Base-by-base conservation (phyloP, 306 rosid species). In the Fragaria nilgerrensis region DNA sequence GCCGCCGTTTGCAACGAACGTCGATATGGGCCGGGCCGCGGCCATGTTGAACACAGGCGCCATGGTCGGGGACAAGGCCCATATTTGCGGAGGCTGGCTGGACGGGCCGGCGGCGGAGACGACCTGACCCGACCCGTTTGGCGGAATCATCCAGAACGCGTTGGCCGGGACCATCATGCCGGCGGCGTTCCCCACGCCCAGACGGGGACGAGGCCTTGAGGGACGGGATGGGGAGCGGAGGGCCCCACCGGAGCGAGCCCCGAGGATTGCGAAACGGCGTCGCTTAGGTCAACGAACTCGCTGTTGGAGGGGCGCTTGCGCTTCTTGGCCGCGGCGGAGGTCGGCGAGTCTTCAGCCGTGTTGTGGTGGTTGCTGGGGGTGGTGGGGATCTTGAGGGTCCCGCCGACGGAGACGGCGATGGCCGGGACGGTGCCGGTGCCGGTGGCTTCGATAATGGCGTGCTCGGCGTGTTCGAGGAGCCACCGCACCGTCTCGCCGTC, bases 91-190 rank as follows among this genome's bases (percentile, higher is more conserved):
- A 2, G 70, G 82, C 6, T 83, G 90, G 34, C 62, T 75, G 0
- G 80, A 36, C 12, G 86, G 63, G 15, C 65, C 85, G 0, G 55
- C 6, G 2, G 55, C 22, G 4, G 69, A 32, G 43, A 64, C 45
- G 4, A 74, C 20, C 70, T 68, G 34, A 70, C 78, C 0, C 49
- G 75, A 13, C 59, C 69, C 1, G 84, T 25, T 67, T 10, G 76
- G 85, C 0, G 87, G 90, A 17, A 90, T 84, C 93, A 90, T 90
- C 96, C 96, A 90, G 78, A 90, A 82, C 2, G 93, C 77, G 67
- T 85, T 90, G 0, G 93, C 80, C 4, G 93, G 93, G 39, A 88
- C 85, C 86, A 88, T 74, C 89, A 90, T 79, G 23, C 75, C 70
- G 0, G 81, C 19, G 79, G 83, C 20, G 80, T 81, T 82, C 0